Evolutionary conservation across 75 land plant species (phyloP).

Genomic region (Pseudotsuga menziesii): DNA sequence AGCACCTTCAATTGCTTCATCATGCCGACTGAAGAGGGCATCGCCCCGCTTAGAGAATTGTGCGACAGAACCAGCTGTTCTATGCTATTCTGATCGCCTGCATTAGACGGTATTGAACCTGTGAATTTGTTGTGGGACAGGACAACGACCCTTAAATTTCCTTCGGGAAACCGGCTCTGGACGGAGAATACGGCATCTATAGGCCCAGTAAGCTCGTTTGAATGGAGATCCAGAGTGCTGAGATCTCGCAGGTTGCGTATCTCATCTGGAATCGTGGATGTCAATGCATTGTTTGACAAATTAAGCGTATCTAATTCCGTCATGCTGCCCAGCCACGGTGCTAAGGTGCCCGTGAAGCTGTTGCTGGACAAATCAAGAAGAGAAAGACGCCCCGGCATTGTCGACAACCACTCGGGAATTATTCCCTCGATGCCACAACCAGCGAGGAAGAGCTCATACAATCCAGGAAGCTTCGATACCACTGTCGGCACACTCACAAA

Average conservation of each 20-base stretch:
- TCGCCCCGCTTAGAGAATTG: constrained; percentile 24
- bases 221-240: constrained; percentile 29
- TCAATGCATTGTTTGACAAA: constrained; percentile 17
- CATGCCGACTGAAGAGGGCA: constrained; percentile 26
- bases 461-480: constrained; percentile 18
- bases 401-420: constrained; percentile 13
- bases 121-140: constrained; percentile 24
- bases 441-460: constrained; percentile 20
- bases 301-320: constrained; percentile 25
- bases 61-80: constrained; percentile 25
- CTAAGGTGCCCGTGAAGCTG: constrained; percentile 25
- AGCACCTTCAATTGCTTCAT: constrained; percentile 19
- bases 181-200: constrained; percentile 11
- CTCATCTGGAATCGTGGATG: constrained; percentile 16
- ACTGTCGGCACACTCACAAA: constrained; percentile 15
- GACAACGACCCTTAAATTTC: constrained; percentile 20
- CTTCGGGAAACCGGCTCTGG: constrained; percentile 7
- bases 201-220: constrained; percentile 25
- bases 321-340: constrained; percentile 30
- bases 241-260: constrained; percentile 16
- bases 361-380: constrained; percentile 38
- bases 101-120: constrained; percentile 6
- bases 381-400: constrained; percentile 10
- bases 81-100: constrained; percentile 10
- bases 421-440: constrained; percentile 23